Base-by-base conservation (phyloP, 1,284 basidiomycete genomes). In the Erythrobasidium hasegawianum region DNA sequence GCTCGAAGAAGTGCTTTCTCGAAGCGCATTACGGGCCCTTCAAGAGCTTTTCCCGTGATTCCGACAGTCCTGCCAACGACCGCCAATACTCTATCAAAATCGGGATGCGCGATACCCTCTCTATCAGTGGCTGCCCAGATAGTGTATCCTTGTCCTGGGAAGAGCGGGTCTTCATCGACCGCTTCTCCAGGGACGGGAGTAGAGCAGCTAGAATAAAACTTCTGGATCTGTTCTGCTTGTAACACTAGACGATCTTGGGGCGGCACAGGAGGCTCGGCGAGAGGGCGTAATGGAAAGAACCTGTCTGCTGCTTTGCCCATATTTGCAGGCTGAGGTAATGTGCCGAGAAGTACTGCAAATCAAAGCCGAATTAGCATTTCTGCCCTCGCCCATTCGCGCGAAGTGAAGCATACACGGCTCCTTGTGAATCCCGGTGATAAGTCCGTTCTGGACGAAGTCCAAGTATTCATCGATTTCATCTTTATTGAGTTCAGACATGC, bases 381-480 rank as follows among this genome's bases (percentile, higher is more conserved):
- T n/a, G n/a, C n/a, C n/a, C n/a, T n/a, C n/a, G n/a, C n/a, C n/a
- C n/a, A n/a, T n/a, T n/a, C n/a, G n/a, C n/a, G n/a, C n/a, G n/a
- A n/a, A n/a, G n/a, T 11, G 11, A 33, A 14, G 41, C 53, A 18
- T 57, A 65, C 62, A 22, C 39, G 53, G 67, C 1, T 57, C 40
- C 16, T 68, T 57, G n/a, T 53, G 49, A 9, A 53, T 20, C 5
- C 40, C 2, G 47, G 59, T 55, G 11, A 71, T 56, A n/a, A 73
- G 57, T 13, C 54, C 58, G 10, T 26, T 13, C 56, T 72, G 70
- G 59, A 68, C 70, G 33, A 72, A 72, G 52, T 65, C 67, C 40
- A 73, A 66, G 54, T 70, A 73, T 0, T 62, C 61, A 22, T 73
- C 71, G 1, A 72, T 55, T 2, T 73, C 72, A 11, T 66, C 54